Base-by-base conservation (phyloP, 139 green algal genomes). In the Picochlorum sp. region DNA sequence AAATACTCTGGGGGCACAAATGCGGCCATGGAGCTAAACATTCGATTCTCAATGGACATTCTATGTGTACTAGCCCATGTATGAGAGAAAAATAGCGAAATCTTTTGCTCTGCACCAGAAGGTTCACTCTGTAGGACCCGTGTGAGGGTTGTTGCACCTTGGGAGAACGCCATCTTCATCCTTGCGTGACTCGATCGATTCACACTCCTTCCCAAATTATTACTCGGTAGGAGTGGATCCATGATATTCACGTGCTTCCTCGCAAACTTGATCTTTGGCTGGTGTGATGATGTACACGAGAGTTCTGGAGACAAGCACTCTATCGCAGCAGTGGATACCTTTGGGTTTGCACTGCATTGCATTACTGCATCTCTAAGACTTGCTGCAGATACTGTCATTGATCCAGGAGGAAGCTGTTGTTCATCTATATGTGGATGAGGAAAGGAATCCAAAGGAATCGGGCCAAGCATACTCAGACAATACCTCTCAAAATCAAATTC, bases 121-220 rank as follows among this genome's bases (percentile, higher is more conserved):
- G 71, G 65, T n/a, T 69, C 70, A 58, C 69, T 41, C 52, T 61
- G 6, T 56, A 77, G 26, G 46, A 87, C 77, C 8, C 49, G 24
- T 23, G 68, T 66, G 20, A 94, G 75, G 4, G 68, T 65, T 49
- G 60, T 62, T 11, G 78, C 69, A 10, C 80, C 84, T 61, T 91
- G 79, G 41, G 68, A 66, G 54, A 95, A 86, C 2, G 87, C 91
- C 18, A 74, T 75, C 4, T 80, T 72, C 41, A 97, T 92, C 46
- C 90, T 81, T 18, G 79, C 58, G 52, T 85, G 87, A 62, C 82
- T 95, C 47, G 81, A 80, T 32, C 86, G 81, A 51, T 72, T 86
- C 41, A 98, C 90, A 18, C 72, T 88, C 21, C 92, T 80, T 0
- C 92, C 92, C 50, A 98, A 83, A 76, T 98, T 98, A 80, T 98